These are phyloP conservation scores for Trypanosoma lewisi DNA, from an alignment of 208 protist species.

Conservation along the genomic window DNA sequence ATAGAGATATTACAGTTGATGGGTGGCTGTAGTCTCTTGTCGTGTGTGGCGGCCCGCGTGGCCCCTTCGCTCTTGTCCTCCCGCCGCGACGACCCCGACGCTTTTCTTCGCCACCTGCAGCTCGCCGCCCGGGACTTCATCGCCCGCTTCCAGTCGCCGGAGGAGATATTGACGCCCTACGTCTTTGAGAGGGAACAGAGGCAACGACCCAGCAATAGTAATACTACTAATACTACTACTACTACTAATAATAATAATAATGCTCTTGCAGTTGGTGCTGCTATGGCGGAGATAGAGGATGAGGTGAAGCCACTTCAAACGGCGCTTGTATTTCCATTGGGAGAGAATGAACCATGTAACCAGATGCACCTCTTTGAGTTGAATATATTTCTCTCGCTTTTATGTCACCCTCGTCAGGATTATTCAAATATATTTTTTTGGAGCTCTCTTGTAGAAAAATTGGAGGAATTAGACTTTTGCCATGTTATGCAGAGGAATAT, in stretches of 20 bases:
- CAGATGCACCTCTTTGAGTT: conserved; percentile 27
- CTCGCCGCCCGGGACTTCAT: conserved; percentile 14
- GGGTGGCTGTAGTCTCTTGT: conserved; percentile 10
- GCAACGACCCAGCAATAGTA: background rate
- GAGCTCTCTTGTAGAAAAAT: conserved; percentile 23
- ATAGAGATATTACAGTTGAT: background rate
- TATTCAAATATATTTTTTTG: conserved; percentile 17
- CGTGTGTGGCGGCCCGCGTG: conserved; percentile 8
- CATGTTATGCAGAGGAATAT: conserved; percentile 18
- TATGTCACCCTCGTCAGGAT: conserved; percentile 11
- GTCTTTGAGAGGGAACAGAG: background rate
- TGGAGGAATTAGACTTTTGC: conserved; percentile 27
- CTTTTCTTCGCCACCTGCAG: conserved; percentile 16
- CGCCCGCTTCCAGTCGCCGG: background rate
- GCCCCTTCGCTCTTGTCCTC: conserved; percentile 6
- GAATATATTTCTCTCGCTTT: conserved; percentile 18
- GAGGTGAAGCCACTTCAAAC: conserved; percentile 12
- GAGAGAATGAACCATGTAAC: conserved; percentile 10
- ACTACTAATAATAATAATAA: background rate
- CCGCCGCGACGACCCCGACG: conserved; percentile 9
- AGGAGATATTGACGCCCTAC: conserved; percentile 14
- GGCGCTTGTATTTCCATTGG: conserved; percentile 10
- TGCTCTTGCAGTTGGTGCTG: background rate
- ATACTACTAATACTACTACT: background rate
- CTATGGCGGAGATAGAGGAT: background rate